A percentile compares a stretch with the other conserved stretches of the same genome.
These are phyloP conservation scores for Kockiozyma suomiensis DNA, from an alignment of 805 yeast species.

Conservation along the genomic window DNA sequence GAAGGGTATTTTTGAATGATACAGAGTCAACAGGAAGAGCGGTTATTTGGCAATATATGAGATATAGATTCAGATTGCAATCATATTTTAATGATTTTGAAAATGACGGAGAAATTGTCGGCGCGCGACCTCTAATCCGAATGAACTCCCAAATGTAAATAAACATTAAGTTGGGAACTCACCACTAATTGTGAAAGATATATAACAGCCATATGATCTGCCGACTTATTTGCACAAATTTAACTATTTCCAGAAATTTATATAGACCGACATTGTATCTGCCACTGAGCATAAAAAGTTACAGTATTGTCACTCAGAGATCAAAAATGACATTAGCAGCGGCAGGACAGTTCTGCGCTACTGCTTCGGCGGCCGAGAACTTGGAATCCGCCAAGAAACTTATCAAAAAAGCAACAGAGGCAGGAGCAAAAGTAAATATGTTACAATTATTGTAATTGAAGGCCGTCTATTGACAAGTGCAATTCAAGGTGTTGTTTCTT, in stretches of 20 bases:
- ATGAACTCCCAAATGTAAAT: too few species aligned
- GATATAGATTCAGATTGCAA: neutral
- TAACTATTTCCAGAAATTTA: too few species aligned
- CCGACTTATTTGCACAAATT: too few species aligned
- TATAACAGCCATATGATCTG: too few species aligned
- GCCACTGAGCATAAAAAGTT: neutral
- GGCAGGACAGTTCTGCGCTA: constrained; percentile 83
- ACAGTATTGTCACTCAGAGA: neutral
- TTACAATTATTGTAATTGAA: neutral
- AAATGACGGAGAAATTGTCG: neutral
- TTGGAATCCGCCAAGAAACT: constrained; percentile 60
- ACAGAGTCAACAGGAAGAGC: too few species aligned
- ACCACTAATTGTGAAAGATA: too few species aligned
- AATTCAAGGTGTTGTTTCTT: constrained; percentile 56
- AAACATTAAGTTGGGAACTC: too few species aligned
- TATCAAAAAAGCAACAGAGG: constrained; percentile 62
- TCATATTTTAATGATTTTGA: too few species aligned
- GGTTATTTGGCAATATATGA: neutral
- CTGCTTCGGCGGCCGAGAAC: constrained; percentile 62
- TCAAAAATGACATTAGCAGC: constrained; percentile 62
- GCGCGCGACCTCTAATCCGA: too few species aligned
- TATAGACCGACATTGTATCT: too few species aligned
- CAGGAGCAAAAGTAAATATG: constrained; percentile 55
- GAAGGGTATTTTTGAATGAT: too few species aligned
- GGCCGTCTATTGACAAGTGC: neutral